Evolutionary conservation across 2,329 filamentous ascomycete genomes (phyloP).

Genomic region (Alternaria viburni): DNA sequence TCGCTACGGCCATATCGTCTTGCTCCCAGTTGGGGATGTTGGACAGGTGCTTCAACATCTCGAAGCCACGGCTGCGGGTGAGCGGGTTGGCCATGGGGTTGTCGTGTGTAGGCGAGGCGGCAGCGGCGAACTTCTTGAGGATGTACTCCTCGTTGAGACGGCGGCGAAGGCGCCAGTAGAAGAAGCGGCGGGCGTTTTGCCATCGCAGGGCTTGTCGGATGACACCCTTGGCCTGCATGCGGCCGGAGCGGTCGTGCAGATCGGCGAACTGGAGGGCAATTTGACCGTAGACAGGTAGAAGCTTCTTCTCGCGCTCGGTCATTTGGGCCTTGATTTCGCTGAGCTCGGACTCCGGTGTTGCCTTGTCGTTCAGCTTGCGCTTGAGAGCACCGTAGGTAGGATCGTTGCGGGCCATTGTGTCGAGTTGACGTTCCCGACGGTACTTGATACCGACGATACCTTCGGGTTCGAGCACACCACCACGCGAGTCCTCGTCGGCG

Average conservation of each 20-base stretch:
- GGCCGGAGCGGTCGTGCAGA: constrained; percentile 92
- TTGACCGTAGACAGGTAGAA: constrained; percentile 92
- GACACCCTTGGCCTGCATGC: constrained; percentile 97
- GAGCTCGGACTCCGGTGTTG: constrained; percentile 74
- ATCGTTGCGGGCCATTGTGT: constrained; percentile 96
- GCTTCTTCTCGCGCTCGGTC: constrained; percentile 80
- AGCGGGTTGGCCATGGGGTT: constrained; percentile 48
- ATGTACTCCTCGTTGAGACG: constrained; percentile 97
- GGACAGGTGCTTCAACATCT: constrained; percentile 82
- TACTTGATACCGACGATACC: constrained; percentile 99
- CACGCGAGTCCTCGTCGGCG: constrained; percentile 90
- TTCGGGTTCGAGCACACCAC: constrained; percentile 96
- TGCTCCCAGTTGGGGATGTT: constrained; percentile 76
- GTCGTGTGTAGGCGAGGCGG: constrained; percentile 50
- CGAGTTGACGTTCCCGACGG: constrained; percentile 94
- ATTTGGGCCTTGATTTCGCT: constrained; percentile 84
- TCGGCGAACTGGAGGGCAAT: constrained; percentile 97
- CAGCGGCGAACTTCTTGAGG: constrained; percentile 78
- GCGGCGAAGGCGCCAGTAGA: constrained; percentile 99
- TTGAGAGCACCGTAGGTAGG: constrained; percentile 81
- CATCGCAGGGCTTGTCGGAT: constrained; percentile 86
- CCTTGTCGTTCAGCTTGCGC: constrained; percentile 73
- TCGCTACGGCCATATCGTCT: constrained; percentile 82
- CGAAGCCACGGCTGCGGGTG: constrained; percentile 71
- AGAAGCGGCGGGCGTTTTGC: constrained; percentile 91